Evolutionary conservation across 495 filamentous ascomycete genomes (phyloP).

Genomic region (Xylaria telfairii): DNA sequence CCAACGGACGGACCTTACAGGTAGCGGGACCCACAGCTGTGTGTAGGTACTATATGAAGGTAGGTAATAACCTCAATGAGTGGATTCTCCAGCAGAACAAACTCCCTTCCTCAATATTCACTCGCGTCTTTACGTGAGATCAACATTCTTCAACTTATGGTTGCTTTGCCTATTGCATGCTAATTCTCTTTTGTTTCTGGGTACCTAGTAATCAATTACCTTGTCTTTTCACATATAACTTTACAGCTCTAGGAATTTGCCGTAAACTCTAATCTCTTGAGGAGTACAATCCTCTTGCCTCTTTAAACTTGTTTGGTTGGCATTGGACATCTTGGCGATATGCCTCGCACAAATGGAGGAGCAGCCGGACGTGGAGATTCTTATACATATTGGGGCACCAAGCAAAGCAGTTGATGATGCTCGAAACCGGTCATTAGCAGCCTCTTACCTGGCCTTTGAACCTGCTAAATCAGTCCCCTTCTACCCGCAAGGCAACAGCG

Average conservation of each 20-base stretch:
- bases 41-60: no score
- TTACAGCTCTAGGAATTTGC: neutral
- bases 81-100: neutral
- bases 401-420: conserved; percentile 65
- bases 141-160: neutral
- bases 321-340: conserved; percentile 1
- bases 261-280: neutral
- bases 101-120: neutral
- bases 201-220: no score
- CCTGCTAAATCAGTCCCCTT: conserved; percentile 30
- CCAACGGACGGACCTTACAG: no score
- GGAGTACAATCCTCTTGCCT: neutral
- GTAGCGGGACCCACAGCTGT: no score
- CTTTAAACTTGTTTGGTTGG: neutral
- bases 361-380: conserved; percentile 59
- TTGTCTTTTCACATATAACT: neutral
- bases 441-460: conserved; percentile 66
- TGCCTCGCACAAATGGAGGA: conserved; percentile 38
- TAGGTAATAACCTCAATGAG: no score
- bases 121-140: neutral
- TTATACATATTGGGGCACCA: conserved; percentile 73
- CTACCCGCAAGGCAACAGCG: conserved; percentile 6
- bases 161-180: neutral
- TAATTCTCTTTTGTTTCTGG: neutral
- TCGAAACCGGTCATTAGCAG: conserved; percentile 65